These are phyloP conservation scores for Botrytis elliptica DNA, from an alignment of 2,329 filamentous ascomycete genomes.

Conservation along the genomic window DNA sequence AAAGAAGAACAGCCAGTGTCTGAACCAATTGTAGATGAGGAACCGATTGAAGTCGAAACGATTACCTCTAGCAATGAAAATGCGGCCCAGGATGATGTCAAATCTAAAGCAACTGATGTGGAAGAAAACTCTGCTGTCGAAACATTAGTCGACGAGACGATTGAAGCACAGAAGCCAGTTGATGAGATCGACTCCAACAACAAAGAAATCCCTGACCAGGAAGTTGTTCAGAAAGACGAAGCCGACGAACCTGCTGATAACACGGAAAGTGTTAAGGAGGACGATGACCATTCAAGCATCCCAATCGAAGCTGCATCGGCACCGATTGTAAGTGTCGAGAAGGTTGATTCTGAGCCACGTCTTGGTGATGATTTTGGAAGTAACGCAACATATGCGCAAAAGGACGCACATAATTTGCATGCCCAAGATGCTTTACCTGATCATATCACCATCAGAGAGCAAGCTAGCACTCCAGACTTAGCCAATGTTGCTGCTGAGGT, in stretches of 20 bases:
- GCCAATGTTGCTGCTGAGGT: slow-evolving; percentile 35
- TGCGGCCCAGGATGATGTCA: neutral
- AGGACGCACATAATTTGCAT: slow-evolving; percentile 39
- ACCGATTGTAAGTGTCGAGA: slow-evolving; percentile 39
- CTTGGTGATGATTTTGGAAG: slow-evolving; percentile 42
- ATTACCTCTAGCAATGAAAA: neutral
- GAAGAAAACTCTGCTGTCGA: neutral
- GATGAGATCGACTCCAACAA: neutral
- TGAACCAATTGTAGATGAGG: neutral
- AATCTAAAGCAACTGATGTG: neutral
- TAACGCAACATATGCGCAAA: slow-evolving; percentile 39
- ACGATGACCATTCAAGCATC: neutral
- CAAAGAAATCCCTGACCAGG: neutral
- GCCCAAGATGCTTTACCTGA: slow-evolving; percentile 41
- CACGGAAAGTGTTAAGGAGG: neutral
- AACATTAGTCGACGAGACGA: neutral
- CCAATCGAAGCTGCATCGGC: neutral
- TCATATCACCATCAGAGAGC: slow-evolving; percentile 34
- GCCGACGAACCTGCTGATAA: neutral
- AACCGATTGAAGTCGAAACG: neutral
- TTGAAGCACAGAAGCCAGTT: neutral
- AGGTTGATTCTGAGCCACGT: slow-evolving; percentile 39
- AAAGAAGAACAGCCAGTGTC: neutral
- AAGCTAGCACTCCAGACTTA: slow-evolving; percentile 30
- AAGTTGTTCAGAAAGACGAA: neutral